A percentile compares a stretch with the other conserved stretches of the same genome.
Conservation (phyloP, 345 rosid genomes). For the Salix brachista region DNA sequence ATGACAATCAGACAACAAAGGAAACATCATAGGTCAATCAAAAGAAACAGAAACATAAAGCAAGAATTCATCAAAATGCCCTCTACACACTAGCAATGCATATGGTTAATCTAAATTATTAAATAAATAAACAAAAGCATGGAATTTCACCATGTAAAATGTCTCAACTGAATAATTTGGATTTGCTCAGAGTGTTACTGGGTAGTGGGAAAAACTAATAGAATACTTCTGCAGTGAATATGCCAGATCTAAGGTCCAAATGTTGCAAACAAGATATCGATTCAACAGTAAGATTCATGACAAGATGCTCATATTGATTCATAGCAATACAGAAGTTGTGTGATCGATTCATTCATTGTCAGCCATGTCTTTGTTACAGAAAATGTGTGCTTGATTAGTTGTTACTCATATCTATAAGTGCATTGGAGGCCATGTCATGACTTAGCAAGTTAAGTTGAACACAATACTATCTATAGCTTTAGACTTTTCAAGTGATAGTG, state of each 20-base stretch:
- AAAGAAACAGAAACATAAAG: neutral
- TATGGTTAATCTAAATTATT: neutral
- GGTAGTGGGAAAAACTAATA: conserved; percentile 74
- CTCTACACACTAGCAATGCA: neutral
- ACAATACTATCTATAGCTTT: neutral
- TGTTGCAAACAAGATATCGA: conserved; percentile 38
- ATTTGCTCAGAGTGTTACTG: conserved; percentile 86
- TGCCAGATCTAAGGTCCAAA: conserved; percentile 94
- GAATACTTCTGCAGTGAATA: conserved; percentile 67
- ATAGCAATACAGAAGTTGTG: neutral
- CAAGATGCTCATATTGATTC: neutral
- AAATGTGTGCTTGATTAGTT: neutral
- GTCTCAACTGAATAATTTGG: conserved; percentile 78
- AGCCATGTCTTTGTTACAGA: neutral
- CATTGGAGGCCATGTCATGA: neutral
- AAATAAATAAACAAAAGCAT: neutral
- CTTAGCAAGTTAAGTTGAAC: neutral
- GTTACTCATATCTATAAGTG: neutral
- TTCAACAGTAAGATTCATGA: conserved; percentile 17
- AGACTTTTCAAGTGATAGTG: neutral
- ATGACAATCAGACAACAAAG: neutral
- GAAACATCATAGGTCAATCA: neutral
- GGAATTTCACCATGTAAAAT: conserved; percentile 68
- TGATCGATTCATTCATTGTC: neutral
- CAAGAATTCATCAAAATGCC: neutral